phyloP scores from a whole-genome alignment of 495 filamentous ascomycete species.

The Neurospora hispaniola region DNA sequence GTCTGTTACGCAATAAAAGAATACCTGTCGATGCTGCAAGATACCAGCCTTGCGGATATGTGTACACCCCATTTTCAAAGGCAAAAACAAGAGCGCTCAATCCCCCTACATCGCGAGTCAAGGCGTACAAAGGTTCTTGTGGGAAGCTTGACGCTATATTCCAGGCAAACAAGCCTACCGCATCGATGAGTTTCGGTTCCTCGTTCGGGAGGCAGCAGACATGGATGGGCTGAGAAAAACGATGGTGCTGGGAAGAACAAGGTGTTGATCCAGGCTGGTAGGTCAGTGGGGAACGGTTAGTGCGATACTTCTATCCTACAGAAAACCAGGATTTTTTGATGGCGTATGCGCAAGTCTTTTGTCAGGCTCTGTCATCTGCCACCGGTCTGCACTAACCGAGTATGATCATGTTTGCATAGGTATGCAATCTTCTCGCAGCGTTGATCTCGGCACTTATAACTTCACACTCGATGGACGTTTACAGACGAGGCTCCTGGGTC shows the following conservation, averaged over 20 bases:
- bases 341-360: neutral
- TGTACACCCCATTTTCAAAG: neutral
- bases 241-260: neutral
- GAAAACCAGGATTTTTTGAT: neutral
- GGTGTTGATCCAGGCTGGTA: too few relatives aligned
- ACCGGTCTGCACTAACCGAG: neutral
- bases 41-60: neutral
- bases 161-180: neutral
- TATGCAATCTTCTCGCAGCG: neutral
- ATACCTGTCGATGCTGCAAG: neutral
- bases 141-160: neutral
- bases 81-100: neutral
- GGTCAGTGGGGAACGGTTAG: neutral
- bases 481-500: neutral
- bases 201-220: neutral
- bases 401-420: neutral
- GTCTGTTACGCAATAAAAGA: neutral
- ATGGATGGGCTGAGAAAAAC: neutral
- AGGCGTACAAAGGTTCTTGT: neutral
- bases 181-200: neutral
- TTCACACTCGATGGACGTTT: neutral
- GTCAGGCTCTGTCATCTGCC: neutral
- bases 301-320: neutral
- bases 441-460: neutral
- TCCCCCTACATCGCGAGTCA: neutral